phyloP scores from a whole-genome alignment of 2,329 filamentous ascomycete species.

The Xylaria sp. region DNA sequence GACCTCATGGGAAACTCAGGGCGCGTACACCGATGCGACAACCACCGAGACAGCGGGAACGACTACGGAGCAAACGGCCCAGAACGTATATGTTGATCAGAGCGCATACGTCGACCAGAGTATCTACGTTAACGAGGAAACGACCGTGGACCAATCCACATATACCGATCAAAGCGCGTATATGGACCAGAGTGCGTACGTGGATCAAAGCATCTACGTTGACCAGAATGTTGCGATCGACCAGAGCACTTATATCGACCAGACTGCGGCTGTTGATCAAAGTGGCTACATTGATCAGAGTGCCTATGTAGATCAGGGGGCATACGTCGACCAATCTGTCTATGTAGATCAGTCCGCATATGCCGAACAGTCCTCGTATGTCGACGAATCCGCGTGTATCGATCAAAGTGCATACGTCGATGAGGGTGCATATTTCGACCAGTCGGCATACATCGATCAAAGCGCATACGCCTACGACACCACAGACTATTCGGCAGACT shows the following conservation, averaged over 20 bases:
- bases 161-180: conserved; percentile 1
- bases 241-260: background rate
- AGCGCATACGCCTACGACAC: conserved; percentile 9
- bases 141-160: background rate
- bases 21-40: background rate
- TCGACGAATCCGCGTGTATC: conserved; percentile 2
- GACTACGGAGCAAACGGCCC: conserved; percentile 6
- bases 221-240: background rate
- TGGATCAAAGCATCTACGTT: conserved; percentile 4
- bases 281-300: conserved; percentile 1
- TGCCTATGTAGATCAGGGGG: conserved; percentile 2
- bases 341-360: conserved; percentile 4
- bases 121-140: conserved; percentile 1
- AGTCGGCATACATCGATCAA: conserved; percentile 2
- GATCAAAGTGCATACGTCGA: conserved; percentile 10
- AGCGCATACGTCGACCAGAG: conserved; percentile 11
- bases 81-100: conserved; percentile 9
- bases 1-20: background rate
- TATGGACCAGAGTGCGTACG: conserved; percentile 1
- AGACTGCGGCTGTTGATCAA: conserved; percentile 7
- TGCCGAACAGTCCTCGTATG: conserved; percentile 2
- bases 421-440: background rate
- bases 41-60: background rate
- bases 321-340: conserved; percentile 3
- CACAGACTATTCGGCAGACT: conserved; percentile 14